Base-by-base conservation (phyloP, 108 stramenopile genomes). In the Skeletonema grethae region DNA sequence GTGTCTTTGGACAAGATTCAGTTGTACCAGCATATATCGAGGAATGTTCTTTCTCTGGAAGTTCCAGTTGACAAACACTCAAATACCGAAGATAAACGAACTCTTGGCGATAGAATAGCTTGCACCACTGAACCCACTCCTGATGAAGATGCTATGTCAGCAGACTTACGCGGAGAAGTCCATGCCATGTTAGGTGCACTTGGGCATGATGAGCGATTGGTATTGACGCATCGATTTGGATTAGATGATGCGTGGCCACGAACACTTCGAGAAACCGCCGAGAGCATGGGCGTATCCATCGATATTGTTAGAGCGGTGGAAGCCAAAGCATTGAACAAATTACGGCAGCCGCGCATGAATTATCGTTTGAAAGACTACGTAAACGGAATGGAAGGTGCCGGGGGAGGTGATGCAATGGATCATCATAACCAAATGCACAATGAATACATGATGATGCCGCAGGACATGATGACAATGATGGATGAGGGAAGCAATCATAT, bases 321-420 rank as follows among this genome's bases (percentile, higher is more conserved):
- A 84, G 86, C 92, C 8, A 63, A 85, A 70, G 97, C 96, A n/a
- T 73, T 98, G 57, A 86, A 92, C 75, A 97, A 98, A 77, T 83
- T 98, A 38, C 83, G 94, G 15, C 82, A 85, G 53, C 94, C 94
- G 35, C 75, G 84, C 61, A 74, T 86, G 70, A 95, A 87, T 67
- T 88, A 92, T 65, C 74, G 84, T 30, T 59, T 95, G 58, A 89
- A 90, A 64, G 85, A 85, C 57, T 95, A 88, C 60, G 69, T 94
- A 24, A 70, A 57, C 2, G 67, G 73, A n/a, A 32, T 41, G 11
- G 75, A 69, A 45, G 75, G 13, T 18, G 55, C 25, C 4, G 30
- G 67, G 43, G 16, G 43, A 25, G 50, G 69, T 63, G 56, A 18
- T 15, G 46, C 63, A 58, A 9, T 56, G 22, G 56, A 58, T 29